Conservation (phyloP, 352 stramenopile species). For the Globisporangium perplexum region DNA sequence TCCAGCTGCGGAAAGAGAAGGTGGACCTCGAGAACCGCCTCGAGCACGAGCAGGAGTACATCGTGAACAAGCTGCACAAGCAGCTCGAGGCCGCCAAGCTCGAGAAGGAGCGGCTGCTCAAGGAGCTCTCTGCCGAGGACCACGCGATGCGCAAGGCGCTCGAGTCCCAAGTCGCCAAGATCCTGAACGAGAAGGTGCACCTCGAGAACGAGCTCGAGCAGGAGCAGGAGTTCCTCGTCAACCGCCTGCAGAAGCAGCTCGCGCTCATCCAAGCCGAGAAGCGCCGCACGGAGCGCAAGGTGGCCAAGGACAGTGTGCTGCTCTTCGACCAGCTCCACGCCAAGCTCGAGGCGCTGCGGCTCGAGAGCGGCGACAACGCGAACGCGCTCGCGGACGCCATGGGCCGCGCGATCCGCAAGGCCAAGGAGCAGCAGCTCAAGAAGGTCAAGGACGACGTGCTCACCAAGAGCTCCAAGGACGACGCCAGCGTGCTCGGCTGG, state of each 20-base stretch:
- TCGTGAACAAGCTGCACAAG: constrained; percentile 89
- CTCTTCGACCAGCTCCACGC: constrained; percentile 65
- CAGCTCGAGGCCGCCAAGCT: constrained; percentile 64
- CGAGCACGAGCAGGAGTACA: constrained; percentile 90
- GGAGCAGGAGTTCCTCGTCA: constrained; percentile 86
- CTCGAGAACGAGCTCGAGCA: constrained; percentile 86
- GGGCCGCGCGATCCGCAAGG: constrained; percentile 31
- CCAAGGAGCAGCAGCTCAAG: constrained; percentile 53
- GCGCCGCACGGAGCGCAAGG: constrained; percentile 63
- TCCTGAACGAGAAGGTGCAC: constrained; percentile 78
- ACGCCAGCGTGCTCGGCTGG: constrained; percentile 43
- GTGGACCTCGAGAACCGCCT: constrained; percentile 91
- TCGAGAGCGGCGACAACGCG: constrained; percentile 52
- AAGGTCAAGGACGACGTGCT: constrained; percentile 27
- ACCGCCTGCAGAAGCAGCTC: constrained; percentile 82
- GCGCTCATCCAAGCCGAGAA: constrained; percentile 59
- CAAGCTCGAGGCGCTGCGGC: constrained; percentile 51
- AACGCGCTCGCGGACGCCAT: constrained; percentile 60
- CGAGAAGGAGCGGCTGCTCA: constrained; percentile 66
- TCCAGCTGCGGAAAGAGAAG: constrained; percentile 84
- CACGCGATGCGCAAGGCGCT: constrained; percentile 53
- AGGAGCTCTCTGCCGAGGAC: constrained; percentile 66
- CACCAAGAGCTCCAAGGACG: constrained; percentile 52
- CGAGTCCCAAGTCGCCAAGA: constrained; percentile 77
- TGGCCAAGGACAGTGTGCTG: constrained; percentile 66